A percentile compares a stretch with the other conserved stretches of the same genome.
Conservation (phyloP, 2,329 filamentous ascomycete genomes). For the Coniochaeta sp. region DNA sequence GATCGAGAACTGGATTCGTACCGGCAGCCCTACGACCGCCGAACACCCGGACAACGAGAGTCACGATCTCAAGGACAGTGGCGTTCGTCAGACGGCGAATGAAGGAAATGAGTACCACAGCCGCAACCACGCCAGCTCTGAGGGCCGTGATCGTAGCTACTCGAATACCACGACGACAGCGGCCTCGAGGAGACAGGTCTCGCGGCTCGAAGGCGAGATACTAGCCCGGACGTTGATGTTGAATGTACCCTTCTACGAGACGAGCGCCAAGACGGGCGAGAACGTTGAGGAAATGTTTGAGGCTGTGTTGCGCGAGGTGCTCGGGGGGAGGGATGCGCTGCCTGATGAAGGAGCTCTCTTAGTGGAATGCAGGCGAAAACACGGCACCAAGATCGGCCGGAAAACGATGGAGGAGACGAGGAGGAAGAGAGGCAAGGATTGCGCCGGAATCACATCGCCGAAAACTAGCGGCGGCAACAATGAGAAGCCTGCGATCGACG, state of each 20-base stretch:
- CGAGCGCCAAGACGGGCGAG: conserved; percentile 61
- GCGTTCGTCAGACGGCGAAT: too few relatives aligned
- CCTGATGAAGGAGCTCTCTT: neutral
- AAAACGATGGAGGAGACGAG: neutral
- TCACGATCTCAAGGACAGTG: too few relatives aligned
- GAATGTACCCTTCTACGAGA: conserved; percentile 65
- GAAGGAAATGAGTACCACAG: too few relatives aligned
- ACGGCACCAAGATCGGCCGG: neutral
- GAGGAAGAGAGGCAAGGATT: neutral
- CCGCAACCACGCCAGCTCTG: too few relatives aligned
- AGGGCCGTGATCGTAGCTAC: neutral
- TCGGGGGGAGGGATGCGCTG: conserved; percentile 10
- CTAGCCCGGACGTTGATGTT: conserved; percentile 54
- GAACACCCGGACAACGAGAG: conserved; percentile 20
- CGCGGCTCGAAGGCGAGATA: conserved; percentile 39
- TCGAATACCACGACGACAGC: conserved; percentile 2
- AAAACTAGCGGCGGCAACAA: neutral
- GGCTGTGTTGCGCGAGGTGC: conserved; percentile 14
- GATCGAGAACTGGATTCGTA: conserved; percentile 28
- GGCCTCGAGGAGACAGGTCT: conserved; percentile 27
- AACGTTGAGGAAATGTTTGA: conserved; percentile 66
- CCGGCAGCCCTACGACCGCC: conserved; percentile 20
- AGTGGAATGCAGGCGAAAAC: neutral
- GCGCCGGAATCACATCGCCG: neutral
- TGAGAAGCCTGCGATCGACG: neutral